Evolutionary conservation across 75 land plant genomes (phyloP).

Genomic region (Chamaecyparis obtusa): DNA sequence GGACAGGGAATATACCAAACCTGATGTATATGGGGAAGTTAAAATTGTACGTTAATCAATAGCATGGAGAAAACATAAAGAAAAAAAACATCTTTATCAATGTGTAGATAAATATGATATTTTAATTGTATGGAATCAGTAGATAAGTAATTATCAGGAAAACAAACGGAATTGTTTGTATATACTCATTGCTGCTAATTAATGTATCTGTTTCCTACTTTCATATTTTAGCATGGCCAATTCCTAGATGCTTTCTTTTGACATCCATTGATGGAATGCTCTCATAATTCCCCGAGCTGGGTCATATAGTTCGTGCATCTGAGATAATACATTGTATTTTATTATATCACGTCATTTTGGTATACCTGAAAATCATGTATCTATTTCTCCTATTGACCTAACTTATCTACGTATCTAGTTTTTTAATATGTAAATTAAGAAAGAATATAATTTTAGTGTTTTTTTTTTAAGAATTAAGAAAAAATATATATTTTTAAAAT

Average conservation of each 20-base stretch:
- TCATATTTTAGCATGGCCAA: no score
- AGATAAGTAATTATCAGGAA: not conserved
- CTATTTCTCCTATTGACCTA: not conserved
- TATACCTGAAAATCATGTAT: not conserved
- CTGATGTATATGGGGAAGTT: conserved; percentile 85
- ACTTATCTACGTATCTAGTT: no score
- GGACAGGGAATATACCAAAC: conserved; percentile 76
- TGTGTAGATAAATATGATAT: not conserved
- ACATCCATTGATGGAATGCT: no score
- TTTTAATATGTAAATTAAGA: no score
- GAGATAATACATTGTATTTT: not conserved
- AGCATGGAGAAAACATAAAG: not conserved
- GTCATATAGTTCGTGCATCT: not conserved
- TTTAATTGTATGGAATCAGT: not conserved
- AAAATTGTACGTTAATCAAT: conserved; percentile 23
- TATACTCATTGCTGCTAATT: not conserved
- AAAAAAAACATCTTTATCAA: not conserved
- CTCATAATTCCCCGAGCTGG: not conserved
- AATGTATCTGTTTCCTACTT: no score
- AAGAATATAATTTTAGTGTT: no score
- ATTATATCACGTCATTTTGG: no score
- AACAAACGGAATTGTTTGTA: not conserved
- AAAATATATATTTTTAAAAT: no score
- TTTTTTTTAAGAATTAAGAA: no score
- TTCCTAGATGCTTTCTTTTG: no score